Percentiles rank a stretch among this genome's conserved stretches.
These are phyloP conservation scores for Ogataea saltuana DNA, from an alignment of 805 yeast species.

Conservation along the genomic window DNA sequence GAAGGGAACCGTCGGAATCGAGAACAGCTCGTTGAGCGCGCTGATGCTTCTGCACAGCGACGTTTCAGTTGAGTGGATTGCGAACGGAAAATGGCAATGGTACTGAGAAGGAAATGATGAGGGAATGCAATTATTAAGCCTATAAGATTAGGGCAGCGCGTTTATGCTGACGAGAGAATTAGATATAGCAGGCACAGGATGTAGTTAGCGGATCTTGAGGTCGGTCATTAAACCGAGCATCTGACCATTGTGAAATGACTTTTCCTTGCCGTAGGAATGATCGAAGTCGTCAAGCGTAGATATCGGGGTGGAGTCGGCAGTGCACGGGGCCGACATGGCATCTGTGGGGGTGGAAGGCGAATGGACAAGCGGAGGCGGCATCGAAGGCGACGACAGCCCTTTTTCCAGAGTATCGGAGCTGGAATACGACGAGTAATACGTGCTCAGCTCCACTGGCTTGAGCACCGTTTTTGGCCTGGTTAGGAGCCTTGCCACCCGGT, in stretches of 20 bases:
- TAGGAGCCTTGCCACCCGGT: not conserved
- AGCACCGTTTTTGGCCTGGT: not conserved
- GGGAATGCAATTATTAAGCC: too few relatives aligned
- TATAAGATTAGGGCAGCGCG: too few relatives aligned
- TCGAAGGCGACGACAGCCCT: conserved; percentile 6
- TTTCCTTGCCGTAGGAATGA: conserved; percentile 11
- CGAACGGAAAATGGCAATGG: conserved; percentile 33
- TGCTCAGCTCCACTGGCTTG: conserved; percentile 6
- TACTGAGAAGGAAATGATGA: conserved; percentile 22
- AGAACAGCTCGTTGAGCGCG: conserved; percentile 27
- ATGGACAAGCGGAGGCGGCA: conserved; percentile 13
- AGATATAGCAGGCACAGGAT: not conserved
- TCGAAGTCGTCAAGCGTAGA: conserved; percentile 15
- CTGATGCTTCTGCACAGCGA: conserved; percentile 17
- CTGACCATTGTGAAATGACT: conserved; percentile 6
- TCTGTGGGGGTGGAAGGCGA: conserved; percentile 14
- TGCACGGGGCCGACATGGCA: conserved; percentile 10
- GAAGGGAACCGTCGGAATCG: conserved; percentile 18
- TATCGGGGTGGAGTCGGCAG: conserved; percentile 15
- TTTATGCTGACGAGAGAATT: too few relatives aligned
- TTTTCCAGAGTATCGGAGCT: conserved; percentile 12
- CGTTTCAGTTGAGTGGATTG: conserved; percentile 23
- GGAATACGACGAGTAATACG: not conserved
- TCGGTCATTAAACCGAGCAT: conserved; percentile 18
- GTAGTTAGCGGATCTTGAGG: conserved; percentile 20